Percentiles rank a stretch among this genome's conserved stretches.
Evolutionary conservation across 192 early-diverging fungal genomes (phyloP).

Genomic region (Coemansia pectinata): DNA sequence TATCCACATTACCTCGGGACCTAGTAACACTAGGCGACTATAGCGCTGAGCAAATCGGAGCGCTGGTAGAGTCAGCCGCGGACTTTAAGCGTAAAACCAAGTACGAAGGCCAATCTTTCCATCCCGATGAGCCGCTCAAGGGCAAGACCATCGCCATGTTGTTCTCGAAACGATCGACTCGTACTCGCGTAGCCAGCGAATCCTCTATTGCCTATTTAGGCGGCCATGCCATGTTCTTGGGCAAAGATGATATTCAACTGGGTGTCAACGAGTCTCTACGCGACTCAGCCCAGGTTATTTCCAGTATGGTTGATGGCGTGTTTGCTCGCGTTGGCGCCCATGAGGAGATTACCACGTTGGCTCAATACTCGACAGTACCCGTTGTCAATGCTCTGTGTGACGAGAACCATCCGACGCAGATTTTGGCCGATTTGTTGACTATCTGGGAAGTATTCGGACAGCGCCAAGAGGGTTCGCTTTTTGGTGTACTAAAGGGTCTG

Average conservation of each 20-base stretch:
- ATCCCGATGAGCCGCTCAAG: slow-evolving; percentile 59
- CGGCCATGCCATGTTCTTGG: slow-evolving; percentile 95
- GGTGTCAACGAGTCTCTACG: slow-evolving; percentile 92
- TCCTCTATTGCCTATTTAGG: slow-evolving; percentile 88
- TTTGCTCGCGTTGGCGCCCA: slow-evolving; percentile 93
- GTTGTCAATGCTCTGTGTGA: slow-evolving; percentile 96
- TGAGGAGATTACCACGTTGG: slow-evolving; percentile 84
- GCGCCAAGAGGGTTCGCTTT: slow-evolving; percentile 19
- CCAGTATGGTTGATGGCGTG: slow-evolving; percentile 93
- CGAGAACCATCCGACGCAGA: slow-evolving; percentile 96
- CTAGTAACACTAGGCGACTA: slow-evolving; percentile 75
- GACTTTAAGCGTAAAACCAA: slow-evolving; percentile 79
- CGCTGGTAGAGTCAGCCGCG: slow-evolving; percentile 75
- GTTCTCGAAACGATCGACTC: slow-evolving; percentile 95
- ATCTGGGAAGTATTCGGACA: slow-evolving; percentile 74
- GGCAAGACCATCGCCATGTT: slow-evolving; percentile 91
- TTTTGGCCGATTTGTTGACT: slow-evolving; percentile 93
- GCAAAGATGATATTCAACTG: slow-evolving; percentile 93
- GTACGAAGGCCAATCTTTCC: slow-evolving; percentile 52
- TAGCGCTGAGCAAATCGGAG: slow-evolving; percentile 71
- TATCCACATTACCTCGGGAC: slow-evolving; percentile 37
- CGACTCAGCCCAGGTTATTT: slow-evolving; percentile 90
- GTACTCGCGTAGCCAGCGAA: slow-evolving; percentile 95
- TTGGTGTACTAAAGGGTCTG: slow-evolving; percentile 61
- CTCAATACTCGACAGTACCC: slow-evolving; percentile 84